A percentile compares a stretch with the other conserved stretches of the same genome.
phyloP scores from a whole-genome alignment of 2,329 filamentous ascomycete species.

The Phialocephala subalpina region DNA sequence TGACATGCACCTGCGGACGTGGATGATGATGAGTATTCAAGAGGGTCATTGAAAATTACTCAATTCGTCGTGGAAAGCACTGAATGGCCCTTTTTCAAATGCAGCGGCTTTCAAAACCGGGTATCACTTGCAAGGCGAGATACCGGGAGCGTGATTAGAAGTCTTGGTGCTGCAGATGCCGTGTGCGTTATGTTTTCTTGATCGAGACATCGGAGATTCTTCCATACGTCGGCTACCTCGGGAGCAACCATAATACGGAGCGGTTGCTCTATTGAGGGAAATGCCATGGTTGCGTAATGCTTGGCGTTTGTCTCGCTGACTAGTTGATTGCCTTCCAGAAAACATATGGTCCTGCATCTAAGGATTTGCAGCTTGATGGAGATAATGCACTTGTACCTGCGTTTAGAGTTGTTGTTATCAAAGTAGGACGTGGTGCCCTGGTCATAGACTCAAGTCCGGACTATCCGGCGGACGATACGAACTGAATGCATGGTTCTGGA shows the following conservation, averaged over 20 bases:
- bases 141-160: neutral
- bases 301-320: neutral
- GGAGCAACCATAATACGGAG: neutral
- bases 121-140: constrained; percentile 1
- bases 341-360: neutral
- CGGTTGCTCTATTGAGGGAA: neutral
- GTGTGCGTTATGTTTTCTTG: neutral
- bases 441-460: neutral
- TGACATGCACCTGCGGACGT: neutral
- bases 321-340: neutral
- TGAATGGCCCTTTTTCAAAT: neutral
- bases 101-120: constrained; percentile 5
- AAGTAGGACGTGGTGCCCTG: neutral
- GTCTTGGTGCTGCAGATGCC: constrained; percentile 5
- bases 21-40: constrained; percentile 3
- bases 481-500: neutral
- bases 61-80: neutral
- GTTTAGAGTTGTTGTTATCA: neutral
- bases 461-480: neutral
- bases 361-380: neutral
- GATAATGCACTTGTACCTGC: neutral
- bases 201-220: neutral
- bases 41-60: neutral
- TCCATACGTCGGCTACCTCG: neutral
- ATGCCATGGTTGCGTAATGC: neutral